These are phyloP conservation scores for Penicillium italicum DNA, from an alignment of 2,329 filamentous ascomycete genomes.

Conservation along the genomic window DNA sequence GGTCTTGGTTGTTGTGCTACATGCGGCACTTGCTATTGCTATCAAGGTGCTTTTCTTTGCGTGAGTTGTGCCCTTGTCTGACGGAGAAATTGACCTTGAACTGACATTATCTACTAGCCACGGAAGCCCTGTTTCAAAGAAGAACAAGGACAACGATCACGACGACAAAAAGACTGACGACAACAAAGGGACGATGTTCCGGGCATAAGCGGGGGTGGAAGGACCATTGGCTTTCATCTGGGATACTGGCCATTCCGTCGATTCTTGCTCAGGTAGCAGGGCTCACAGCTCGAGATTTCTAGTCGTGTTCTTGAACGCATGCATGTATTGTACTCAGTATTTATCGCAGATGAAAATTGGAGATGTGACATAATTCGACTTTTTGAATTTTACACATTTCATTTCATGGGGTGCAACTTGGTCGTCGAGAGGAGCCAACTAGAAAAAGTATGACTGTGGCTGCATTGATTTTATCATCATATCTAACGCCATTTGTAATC, in stretches of 20 bases:
- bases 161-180: constrained; percentile 30
- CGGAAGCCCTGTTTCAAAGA: constrained; percentile 57
- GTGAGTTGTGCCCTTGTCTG: constrained; percentile 36
- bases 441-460: constrained; percentile 36
- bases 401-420: constrained; percentile 36
- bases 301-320: constrained; percentile 7
- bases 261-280: constrained; percentile 24
- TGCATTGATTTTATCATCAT: constrained; percentile 38
- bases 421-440: constrained; percentile 35
- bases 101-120: constrained; percentile 48
- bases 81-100: constrained; percentile 9
- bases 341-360: constrained; percentile 6
- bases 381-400: constrained; percentile 38
- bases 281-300: constrained; percentile 2
- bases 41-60: constrained; percentile 98
- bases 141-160: constrained; percentile 35
- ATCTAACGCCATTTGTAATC: constrained; percentile 39
- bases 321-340: constrained; percentile 18
- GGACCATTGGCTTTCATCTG: background rate
- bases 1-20: constrained; percentile 75
- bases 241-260: constrained; percentile 4
- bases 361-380: constrained; percentile 7
- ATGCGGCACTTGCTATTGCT: constrained; percentile 84
- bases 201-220: constrained; percentile 13
- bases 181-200: constrained; percentile 31